These are phyloP conservation scores for Waltergamsia citrina DNA, from an alignment of 2,329 filamentous ascomycete species.

Conservation along the genomic window DNA sequence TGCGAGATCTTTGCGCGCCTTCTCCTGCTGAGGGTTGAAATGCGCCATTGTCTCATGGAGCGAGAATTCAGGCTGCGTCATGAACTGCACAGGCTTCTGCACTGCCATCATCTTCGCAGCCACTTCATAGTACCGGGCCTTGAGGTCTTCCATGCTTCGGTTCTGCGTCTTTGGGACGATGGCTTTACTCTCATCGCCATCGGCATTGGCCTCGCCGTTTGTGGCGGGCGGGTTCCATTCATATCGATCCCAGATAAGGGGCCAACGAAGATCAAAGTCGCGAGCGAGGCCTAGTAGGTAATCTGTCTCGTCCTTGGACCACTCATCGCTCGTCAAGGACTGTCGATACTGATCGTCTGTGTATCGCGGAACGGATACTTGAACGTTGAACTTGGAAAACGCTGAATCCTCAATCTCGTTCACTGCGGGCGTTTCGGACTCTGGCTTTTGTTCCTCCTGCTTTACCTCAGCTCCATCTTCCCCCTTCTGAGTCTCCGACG, in stretches of 20 bases:
- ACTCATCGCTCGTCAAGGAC: constrained; percentile 64
- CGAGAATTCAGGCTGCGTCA: constrained; percentile 78
- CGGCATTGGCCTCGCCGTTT: constrained; percentile 32
- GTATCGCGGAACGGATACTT: constrained; percentile 70
- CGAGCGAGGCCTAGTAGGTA: constrained; percentile 69
- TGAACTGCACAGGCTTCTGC: constrained; percentile 71
- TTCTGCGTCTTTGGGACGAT: constrained; percentile 41
- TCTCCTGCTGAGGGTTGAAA: constrained; percentile 76
- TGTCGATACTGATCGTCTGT: constrained; percentile 78
- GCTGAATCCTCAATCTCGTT: constrained; percentile 44
- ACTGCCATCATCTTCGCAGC: constrained; percentile 74
- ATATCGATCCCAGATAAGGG: constrained; percentile 87
- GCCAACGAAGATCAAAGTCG: constrained; percentile 83
- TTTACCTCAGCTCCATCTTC: constrained; percentile 6
- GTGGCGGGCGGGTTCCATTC: constrained; percentile 50
- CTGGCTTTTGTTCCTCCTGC: constrained; percentile 18
- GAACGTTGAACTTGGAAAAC: constrained; percentile 84
- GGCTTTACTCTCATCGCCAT: constrained; percentile 39
- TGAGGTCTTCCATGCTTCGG: constrained; percentile 81
- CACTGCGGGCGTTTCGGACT: constrained; percentile 22
- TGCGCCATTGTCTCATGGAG: constrained; percentile 78
- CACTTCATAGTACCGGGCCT: constrained; percentile 82
- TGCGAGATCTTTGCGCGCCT: constrained; percentile 74
- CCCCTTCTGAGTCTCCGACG: not conserved
- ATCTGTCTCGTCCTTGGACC: constrained; percentile 90